Conservation (phyloP, 148 eudicot genomes). For the Silene latifolia region DNA sequence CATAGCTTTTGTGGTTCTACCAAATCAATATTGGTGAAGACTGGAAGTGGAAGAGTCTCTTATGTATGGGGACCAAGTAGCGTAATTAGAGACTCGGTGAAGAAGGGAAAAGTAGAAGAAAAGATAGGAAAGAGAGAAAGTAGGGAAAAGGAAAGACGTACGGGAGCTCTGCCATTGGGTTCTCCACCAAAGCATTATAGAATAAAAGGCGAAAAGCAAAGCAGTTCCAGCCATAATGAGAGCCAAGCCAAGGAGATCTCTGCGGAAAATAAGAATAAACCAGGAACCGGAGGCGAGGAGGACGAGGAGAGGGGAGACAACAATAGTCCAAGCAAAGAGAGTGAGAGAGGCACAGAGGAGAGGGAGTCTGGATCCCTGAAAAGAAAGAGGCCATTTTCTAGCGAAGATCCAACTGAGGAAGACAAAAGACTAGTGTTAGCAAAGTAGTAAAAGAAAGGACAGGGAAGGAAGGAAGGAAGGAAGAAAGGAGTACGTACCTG, state of each 20-base stretch:
- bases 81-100: too few species aligned
- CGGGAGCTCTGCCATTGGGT: slow-evolving; percentile 99
- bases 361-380: slow-evolving; percentile 79
- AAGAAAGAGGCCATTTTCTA: slow-evolving; percentile 77
- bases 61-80: too few species aligned
- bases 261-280: slow-evolving; percentile 59
- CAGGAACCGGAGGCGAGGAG: slow-evolving; percentile 81
- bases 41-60: too few species aligned
- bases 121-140: neutral
- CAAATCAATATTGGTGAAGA: too few species aligned
- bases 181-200: slow-evolving; percentile 99
- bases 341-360: slow-evolving; percentile 58
- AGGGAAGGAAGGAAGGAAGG: neutral
- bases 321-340: slow-evolving; percentile 63
- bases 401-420: slow-evolving; percentile 91
- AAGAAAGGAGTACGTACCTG: slow-evolving; percentile 45
- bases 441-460: neutral
- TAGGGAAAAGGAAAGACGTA: slow-evolving; percentile 31
- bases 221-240: slow-evolving; percentile 91
- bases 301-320: slow-evolving; percentile 71
- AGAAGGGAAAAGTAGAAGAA: neutral
- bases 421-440: neutral
- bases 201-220: slow-evolving; percentile 89
- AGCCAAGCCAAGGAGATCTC: slow-evolving; percentile 87
- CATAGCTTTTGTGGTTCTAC: too few species aligned